Evolutionary conservation across 495 filamentous ascomycete genomes (phyloP), one percentile per base, ranked within the genome.

Genomic region (Parathielavia appendiculata): DNA sequence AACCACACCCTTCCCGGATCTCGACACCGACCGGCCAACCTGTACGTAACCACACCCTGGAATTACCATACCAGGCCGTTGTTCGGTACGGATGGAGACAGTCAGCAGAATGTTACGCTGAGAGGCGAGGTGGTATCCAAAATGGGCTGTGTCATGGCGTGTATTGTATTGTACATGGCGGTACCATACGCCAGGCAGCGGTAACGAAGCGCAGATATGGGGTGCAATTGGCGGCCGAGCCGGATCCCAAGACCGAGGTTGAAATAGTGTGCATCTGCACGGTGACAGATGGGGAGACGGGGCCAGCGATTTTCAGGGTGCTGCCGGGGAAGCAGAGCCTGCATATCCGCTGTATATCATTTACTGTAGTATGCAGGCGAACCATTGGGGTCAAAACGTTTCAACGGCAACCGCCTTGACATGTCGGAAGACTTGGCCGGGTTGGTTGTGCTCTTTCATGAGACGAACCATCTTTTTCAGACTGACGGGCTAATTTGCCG

Each of bases 331-430:
- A 57, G 22, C 22, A 22, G 34, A 6, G 14, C 7, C 9, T 57
- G 46, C 45, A 50, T 57, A 57, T 32, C 54, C 54, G 54, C 46
- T 49, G 54, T 46, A 39, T 36, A 41, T 49, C 45, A 57, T 50
- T 16, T 41, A n/a, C n/a, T n/a, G n/a, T n/a, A n/a, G n/a, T n/a
- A 57, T 57, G 54, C 35, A 34, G 20, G 20, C 38, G 36, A 34
- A 35, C 54, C 20, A 22, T 57, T 57, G 45, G 54, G 53, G 54
- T 34, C 17, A 34, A 1, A 32, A 34, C 36, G 46, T 57, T 50
- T 32, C 54, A 57, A 34, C 32, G 14, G 16, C 43, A 16, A 34
- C 53, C 34, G 39, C 30, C 1, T 55, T 35, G 41, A 45, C 40
- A 44, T 46, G 39, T 30, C 30, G 52, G 23, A 19, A 22, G 40